These are phyloP conservation scores for Alloteropsis semialata DNA, from an alignment of 176 grass and related monocot genomes.

Conservation along the genomic window DNA sequence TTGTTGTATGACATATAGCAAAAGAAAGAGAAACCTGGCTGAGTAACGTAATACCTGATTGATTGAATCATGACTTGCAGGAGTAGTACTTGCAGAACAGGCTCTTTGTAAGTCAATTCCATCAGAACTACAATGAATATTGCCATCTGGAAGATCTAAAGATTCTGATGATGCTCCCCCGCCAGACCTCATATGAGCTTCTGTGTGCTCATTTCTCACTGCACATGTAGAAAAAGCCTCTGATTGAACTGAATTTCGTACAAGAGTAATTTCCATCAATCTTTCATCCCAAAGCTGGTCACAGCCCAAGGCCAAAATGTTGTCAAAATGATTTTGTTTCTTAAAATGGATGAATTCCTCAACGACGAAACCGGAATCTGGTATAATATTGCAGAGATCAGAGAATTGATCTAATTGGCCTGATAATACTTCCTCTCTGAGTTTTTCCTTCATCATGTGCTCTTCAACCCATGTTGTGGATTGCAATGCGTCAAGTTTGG, in stretches of 20 bases:
- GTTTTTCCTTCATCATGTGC: constrained; percentile 47
- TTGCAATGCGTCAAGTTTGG: constrained; percentile 54
- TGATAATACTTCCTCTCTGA: constrained; percentile 46
- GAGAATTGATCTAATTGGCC: constrained; percentile 44
- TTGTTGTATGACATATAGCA: not conserved
- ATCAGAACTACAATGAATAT: constrained; percentile 20
- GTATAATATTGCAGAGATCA: constrained; percentile 43
- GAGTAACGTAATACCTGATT: constrained; percentile 34
- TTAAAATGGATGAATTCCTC: constrained; percentile 54
- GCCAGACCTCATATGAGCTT: not conserved
- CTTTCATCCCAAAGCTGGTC: not conserved
- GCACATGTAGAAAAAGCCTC: not conserved
- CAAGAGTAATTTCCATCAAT: constrained; percentile 22
- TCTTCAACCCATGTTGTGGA: constrained; percentile 39
- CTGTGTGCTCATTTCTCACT: constrained; percentile 21
- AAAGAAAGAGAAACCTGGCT: not conserved
- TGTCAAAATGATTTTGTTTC: constrained; percentile 20
- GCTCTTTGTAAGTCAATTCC: constrained; percentile 4
- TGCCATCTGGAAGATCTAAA: constrained; percentile 29
- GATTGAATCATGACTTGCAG: constrained; percentile 27
- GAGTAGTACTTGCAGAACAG: constrained; percentile 13
- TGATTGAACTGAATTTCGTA: not conserved
- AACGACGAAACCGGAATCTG: constrained; percentile 50
- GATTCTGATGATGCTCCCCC: constrained; percentile 9
- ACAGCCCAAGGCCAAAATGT: not conserved